phyloP scores from a whole-genome alignment of 106 monocot species.

The Posidonia australis region DNA sequence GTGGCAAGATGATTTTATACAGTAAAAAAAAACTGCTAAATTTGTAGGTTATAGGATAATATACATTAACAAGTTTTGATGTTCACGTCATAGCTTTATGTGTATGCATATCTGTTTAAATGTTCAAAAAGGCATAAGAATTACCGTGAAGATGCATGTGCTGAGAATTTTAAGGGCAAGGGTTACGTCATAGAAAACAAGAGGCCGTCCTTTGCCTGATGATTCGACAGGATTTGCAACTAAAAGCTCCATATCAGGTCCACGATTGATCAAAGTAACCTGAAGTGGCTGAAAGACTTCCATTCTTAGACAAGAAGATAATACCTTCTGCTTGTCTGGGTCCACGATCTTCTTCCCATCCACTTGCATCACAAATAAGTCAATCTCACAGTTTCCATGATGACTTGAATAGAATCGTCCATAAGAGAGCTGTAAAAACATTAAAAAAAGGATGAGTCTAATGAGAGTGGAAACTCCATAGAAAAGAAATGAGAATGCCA shows the following conservation, averaged over 20 bases:
- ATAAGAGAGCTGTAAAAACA: conserved; percentile 61
- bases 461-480: background rate
- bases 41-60: too few relatives aligned
- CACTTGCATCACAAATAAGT: conserved; percentile 73
- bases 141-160: conserved; percentile 67
- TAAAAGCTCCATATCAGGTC: conserved; percentile 71
- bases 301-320: conserved; percentile 50
- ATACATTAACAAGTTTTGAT: too few relatives aligned
- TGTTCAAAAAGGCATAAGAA: background rate
- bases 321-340: conserved; percentile 43
- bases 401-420: conserved; percentile 58
- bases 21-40: too few relatives aligned
- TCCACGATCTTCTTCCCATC: conserved; percentile 86
- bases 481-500: background rate
- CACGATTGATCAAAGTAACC: conserved; percentile 49
- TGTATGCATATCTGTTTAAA: too few relatives aligned
- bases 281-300: conserved; percentile 57
- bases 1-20: background rate
- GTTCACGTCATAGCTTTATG: too few relatives aligned
- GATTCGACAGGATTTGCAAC: conserved; percentile 84
- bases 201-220: conserved; percentile 73
- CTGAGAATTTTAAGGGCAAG: conserved; percentile 61
- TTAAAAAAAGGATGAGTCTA: background rate
- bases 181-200: conserved; percentile 85
- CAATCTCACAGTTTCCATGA: conserved; percentile 49